Evolutionary conservation across 257 asterid species (phyloP).

Genomic region (Gentiana straminea): DNA sequence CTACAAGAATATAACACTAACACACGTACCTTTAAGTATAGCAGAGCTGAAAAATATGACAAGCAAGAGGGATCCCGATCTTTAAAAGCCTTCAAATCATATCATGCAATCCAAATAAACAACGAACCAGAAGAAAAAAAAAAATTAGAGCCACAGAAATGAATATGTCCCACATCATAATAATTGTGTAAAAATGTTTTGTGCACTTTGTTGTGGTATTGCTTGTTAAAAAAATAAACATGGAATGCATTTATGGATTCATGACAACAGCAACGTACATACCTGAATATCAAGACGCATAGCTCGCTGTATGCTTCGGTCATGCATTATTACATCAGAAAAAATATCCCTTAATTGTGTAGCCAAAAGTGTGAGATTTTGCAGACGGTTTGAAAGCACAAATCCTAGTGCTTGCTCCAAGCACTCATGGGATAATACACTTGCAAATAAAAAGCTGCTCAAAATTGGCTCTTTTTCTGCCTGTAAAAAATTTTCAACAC

Average conservation of each 20-base stretch:
- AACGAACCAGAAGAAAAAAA: not conserved
- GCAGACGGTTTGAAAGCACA: constrained; percentile 38
- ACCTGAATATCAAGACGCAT: constrained; percentile 41
- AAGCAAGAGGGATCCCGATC: constrained; percentile 41
- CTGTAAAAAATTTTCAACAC: constrained; percentile 16
- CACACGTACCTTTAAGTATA: constrained; percentile 30
- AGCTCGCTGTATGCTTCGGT: constrained; percentile 28
- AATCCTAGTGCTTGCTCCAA: constrained; percentile 33
- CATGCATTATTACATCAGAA: constrained; percentile 29
- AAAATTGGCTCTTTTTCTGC: constrained; percentile 41
- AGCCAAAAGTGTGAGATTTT: constrained; percentile 38
- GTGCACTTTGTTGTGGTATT: no score
- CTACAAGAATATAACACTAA: not conserved
- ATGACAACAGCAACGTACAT: constrained; percentile 11
- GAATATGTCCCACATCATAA: not conserved
- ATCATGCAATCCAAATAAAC: constrained; percentile 1
- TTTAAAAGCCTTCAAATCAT: constrained; percentile 25
- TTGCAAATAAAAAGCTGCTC: constrained; percentile 38
- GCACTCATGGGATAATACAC: constrained; percentile 32
- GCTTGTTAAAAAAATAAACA: no score
- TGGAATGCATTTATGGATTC: no score
- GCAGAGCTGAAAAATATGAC: constrained; percentile 34
- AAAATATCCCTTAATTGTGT: constrained; percentile 33
- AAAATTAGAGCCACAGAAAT: not conserved
- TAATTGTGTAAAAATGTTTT: not conserved